These are phyloP conservation scores for Irpex lacteus DNA, from an alignment of 1,284 basidiomycete species.

Conservation along the genomic window DNA sequence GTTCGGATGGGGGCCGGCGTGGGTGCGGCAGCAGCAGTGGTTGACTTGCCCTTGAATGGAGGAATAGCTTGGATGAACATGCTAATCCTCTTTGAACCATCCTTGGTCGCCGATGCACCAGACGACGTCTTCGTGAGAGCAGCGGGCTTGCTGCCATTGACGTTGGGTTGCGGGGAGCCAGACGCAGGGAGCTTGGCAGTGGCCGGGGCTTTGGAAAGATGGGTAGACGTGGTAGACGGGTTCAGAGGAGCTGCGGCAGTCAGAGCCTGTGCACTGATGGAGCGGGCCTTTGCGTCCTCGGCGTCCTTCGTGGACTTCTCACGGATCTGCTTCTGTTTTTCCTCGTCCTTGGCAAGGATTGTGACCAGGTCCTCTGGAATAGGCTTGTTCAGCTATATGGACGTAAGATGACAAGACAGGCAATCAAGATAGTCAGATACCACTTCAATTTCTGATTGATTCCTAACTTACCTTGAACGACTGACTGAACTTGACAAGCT, in stretches of 20 bases:
- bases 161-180: slow-evolving; percentile 16
- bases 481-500: slow-evolving; percentile 89
- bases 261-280: slow-evolving; percentile 51
- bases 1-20: slow-evolving; percentile 25
- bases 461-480: slow-evolving; percentile 76
- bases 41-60: slow-evolving; percentile 76
- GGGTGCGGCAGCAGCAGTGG: slow-evolving; percentile 24
- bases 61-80: slow-evolving; percentile 91
- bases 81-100: slow-evolving; percentile 35
- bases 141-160: slow-evolving; percentile 3
- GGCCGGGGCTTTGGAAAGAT: slow-evolving; percentile 13
- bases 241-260: slow-evolving; percentile 33
- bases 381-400: slow-evolving; percentile 81
- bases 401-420: not conserved
- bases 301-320: slow-evolving; percentile 76
- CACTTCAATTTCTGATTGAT: not conserved
- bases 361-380: slow-evolving; percentile 94
- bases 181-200: slow-evolving; percentile 19
- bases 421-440: not conserved
- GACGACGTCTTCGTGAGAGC: slow-evolving; percentile 13
- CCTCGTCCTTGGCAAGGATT: slow-evolving; percentile 87
- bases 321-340: slow-evolving; percentile 80
- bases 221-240: slow-evolving; percentile 19
- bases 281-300: slow-evolving; percentile 56
- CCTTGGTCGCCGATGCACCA: slow-evolving; percentile 17